phyloP scores from a whole-genome alignment of 805 yeast genomes.

The Candida qinlingensis region DNA sequence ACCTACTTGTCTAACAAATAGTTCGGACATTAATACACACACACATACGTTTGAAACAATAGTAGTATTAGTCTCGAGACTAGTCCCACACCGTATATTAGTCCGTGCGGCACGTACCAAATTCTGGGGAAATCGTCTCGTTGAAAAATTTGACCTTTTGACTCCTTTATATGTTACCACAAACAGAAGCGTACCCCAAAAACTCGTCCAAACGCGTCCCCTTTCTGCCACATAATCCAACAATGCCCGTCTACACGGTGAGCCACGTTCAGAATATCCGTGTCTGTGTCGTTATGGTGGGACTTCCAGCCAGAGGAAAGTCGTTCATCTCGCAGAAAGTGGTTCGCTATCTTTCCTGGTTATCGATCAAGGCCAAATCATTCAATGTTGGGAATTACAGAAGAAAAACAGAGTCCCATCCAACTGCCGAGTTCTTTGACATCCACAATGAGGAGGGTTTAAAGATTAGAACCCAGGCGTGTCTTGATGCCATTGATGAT shows the following conservation, averaged over 20 bases:
- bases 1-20: constrained; percentile 79
- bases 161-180: neutral
- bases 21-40: neutral
- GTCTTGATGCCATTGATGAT: constrained; percentile 64
- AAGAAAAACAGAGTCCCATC: constrained; percentile 54
- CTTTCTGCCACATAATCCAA: neutral
- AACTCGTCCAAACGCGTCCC: too few species aligned
- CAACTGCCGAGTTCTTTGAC: constrained; percentile 76
- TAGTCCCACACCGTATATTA: too few species aligned
- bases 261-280: constrained; percentile 58
- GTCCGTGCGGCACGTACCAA: neutral
- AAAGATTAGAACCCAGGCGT: constrained; percentile 61
- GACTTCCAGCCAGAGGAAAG: constrained; percentile 88
- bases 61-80: too few species aligned
- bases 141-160: neutral
- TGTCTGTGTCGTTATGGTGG: constrained; percentile 85
- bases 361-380: constrained; percentile 77
- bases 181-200: neutral
- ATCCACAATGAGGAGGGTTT: constrained; percentile 60
- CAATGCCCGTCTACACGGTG: constrained; percentile 34
- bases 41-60: too few species aligned
- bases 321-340: constrained; percentile 92
- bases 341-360: constrained; percentile 89
- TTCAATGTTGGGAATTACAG: constrained; percentile 89
- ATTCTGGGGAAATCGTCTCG: neutral